Conservation (phyloP, 2,329 filamentous ascomycete genomes). For the Phoma herbarum region DNA sequence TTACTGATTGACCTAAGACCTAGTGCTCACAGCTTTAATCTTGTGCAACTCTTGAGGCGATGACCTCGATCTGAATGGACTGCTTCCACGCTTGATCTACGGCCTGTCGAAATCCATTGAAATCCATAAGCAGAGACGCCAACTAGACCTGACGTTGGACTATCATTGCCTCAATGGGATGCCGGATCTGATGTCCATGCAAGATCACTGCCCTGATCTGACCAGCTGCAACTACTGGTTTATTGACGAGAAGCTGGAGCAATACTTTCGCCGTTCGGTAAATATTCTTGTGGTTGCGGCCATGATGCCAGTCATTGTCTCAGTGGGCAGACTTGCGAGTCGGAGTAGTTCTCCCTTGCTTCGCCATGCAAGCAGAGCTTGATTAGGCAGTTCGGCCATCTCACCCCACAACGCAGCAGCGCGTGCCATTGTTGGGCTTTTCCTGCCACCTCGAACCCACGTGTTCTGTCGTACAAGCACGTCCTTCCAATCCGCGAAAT, state of each 20-base stretch:
- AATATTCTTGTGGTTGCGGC: background rate
- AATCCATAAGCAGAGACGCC: background rate
- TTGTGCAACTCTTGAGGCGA: slow-evolving; percentile 5
- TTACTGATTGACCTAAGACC: background rate
- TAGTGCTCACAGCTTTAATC: background rate
- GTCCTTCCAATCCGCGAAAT: slow-evolving; percentile 22
- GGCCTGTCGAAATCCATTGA: background rate
- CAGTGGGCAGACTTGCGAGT: background rate
- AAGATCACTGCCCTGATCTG: background rate
- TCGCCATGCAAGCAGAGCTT: slow-evolving; percentile 13
- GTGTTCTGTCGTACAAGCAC: slow-evolving; percentile 36
- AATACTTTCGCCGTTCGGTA: background rate
- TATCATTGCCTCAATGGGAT: background rate
- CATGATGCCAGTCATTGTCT: background rate
- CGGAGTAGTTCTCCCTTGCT: slow-evolving; percentile 5
- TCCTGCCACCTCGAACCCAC: slow-evolving; percentile 25
- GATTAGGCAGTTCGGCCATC: slow-evolving; percentile 3
- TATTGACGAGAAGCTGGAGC: background rate
- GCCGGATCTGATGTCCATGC: background rate
- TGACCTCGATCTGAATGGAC: background rate
- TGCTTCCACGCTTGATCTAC: background rate
- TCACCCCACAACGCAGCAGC: slow-evolving; percentile 27
- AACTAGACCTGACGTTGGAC: background rate
- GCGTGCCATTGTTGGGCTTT: slow-evolving; percentile 24
- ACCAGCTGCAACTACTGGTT: slow-evolving; percentile 3